Percentiles rank a stretch among this genome's conserved stretches.
phyloP scores from a whole-genome alignment of 306 rosid species.

The Leucaena leucocephala region DNA sequence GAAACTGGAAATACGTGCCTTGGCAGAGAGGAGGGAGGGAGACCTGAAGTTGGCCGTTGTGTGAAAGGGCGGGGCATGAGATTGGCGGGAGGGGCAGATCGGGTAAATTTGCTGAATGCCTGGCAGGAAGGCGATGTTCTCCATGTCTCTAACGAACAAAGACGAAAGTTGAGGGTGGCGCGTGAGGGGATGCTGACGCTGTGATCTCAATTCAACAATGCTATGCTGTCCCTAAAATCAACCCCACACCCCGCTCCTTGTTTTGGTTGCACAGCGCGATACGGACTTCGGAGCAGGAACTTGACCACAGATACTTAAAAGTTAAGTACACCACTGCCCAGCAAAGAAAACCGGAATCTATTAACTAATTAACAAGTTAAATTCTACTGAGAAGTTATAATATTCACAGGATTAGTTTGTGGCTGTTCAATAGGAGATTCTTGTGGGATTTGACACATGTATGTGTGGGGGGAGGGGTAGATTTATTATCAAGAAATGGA shows the following conservation, averaged over 20 bases:
- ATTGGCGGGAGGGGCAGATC: conserved; percentile 52
- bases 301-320: not conserved
- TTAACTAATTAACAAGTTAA: not conserved
- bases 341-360: not conserved
- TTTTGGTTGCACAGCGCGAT: not conserved
- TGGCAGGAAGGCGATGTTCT: conserved; percentile 61
- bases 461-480: too few relatives aligned
- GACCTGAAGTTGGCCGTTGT: conserved; percentile 15
- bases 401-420: not conserved
- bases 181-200: not conserved
- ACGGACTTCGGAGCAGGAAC: not conserved
- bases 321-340: not conserved
- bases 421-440: not conserved
- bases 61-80: conserved; percentile 28
- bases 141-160: conserved; percentile 39
- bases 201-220: not conserved
- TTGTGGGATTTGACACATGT: not conserved
- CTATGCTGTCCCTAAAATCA: not conserved
- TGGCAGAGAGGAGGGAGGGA: conserved; percentile 45
- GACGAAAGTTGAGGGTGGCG: not conserved
- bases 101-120: conserved; percentile 45
- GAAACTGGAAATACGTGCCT: conserved; percentile 41
- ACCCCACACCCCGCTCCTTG: not conserved
- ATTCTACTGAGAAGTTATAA: not conserved
- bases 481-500: too few relatives aligned